Base-by-base conservation (phyloP, 129 eudicot genomes). In the Lactuca sativa region DNA sequence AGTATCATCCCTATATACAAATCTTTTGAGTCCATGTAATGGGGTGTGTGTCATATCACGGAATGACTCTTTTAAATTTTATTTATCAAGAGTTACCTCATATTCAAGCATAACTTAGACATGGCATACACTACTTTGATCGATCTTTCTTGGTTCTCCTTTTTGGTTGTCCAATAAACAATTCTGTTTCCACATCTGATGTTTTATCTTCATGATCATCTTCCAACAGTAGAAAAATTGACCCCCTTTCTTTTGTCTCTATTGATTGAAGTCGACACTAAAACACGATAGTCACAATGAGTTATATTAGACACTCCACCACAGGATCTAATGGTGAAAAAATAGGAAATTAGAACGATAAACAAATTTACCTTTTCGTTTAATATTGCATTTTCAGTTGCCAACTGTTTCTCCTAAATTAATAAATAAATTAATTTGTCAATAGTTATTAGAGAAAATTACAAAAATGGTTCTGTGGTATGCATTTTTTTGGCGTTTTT, bases 401-500 rank as follows among this genome's bases (percentile, higher is more conserved):
- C 73, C 2, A 86, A 84, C 52, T 52, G 70, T 82, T 72, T 80
- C 83, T 65, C 97, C 97, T 91, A 77, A 34, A 65, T 21, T 53
- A 54, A 52, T 9, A 73, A 4, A 21, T 4, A 38, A 64, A 40
- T 37, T 0, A 12, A 67, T 34, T 64, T 4, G 65, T 56, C 5
- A 59, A 18, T 30, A 40, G 12, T 32, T 49, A n/a, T n/a, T n/a
- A n/a, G n/a, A n/a, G n/a, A n/a, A n/a, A n/a, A n/a, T n/a, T n/a
- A n/a, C n/a, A n/a, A n/a, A n/a, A n/a, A n/a, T n/a, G n/a, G n/a
- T n/a, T n/a, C n/a, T n/a, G n/a, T n/a, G n/a, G n/a, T n/a, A n/a
- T n/a, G n/a, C n/a, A n/a, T n/a, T n/a, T n/a, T n/a, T n/a, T n/a
- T n/a, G n/a, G n/a, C n/a, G n/a, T n/a, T n/a, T n/a, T n/a, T n/a